Conservation (phyloP, 495 filamentous ascomycete species). For the Pyronema domesticum region DNA sequence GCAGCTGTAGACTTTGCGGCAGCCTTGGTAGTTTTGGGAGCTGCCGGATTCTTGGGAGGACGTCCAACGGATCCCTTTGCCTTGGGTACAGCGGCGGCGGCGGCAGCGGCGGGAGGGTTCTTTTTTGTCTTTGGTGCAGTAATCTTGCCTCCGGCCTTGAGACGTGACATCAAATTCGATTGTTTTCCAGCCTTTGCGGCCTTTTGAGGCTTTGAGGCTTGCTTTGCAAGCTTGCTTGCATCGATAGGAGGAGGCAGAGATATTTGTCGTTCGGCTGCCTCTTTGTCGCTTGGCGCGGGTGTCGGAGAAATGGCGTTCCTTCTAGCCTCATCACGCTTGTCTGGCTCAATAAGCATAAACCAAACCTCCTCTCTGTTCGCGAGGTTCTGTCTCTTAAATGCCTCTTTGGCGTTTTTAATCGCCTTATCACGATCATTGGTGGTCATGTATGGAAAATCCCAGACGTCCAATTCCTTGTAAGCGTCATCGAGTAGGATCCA, state of each 20-base stretch:
- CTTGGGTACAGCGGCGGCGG: slow-evolving; percentile 24
- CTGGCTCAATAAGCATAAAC: slow-evolving; percentile 44
- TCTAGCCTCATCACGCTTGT: slow-evolving; percentile 50
- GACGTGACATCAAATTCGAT: slow-evolving; percentile 25
- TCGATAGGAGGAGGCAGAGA: background rate
- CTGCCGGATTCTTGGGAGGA: slow-evolving; percentile 17
- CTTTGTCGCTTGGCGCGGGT: background rate
- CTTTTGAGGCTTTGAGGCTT: slow-evolving; percentile 10
- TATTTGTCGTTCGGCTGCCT: background rate
- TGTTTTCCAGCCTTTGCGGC: slow-evolving; percentile 28
- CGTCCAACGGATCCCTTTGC: slow-evolving; percentile 18
- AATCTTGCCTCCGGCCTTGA: slow-evolving; percentile 29
- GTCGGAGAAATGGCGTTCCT: background rate
- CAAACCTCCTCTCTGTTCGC: slow-evolving; percentile 44
- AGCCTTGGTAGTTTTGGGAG: slow-evolving; percentile 7
- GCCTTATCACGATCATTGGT: slow-evolving; percentile 43
- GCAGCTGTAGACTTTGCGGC: slow-evolving; percentile 5
- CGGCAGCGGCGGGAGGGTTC: slow-evolving; percentile 23
- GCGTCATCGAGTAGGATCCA: slow-evolving; percentile 39
- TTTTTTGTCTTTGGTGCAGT: slow-evolving; percentile 27
- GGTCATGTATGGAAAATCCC: slow-evolving; percentile 44
- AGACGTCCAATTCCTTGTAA: slow-evolving; percentile 52
- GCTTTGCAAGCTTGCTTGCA: background rate
- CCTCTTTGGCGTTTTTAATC: slow-evolving; percentile 49
- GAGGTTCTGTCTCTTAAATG: slow-evolving; percentile 49